Conservation (phyloP, 192 early-diverging fungal species). For the Ambispora gerdemannii region DNA sequence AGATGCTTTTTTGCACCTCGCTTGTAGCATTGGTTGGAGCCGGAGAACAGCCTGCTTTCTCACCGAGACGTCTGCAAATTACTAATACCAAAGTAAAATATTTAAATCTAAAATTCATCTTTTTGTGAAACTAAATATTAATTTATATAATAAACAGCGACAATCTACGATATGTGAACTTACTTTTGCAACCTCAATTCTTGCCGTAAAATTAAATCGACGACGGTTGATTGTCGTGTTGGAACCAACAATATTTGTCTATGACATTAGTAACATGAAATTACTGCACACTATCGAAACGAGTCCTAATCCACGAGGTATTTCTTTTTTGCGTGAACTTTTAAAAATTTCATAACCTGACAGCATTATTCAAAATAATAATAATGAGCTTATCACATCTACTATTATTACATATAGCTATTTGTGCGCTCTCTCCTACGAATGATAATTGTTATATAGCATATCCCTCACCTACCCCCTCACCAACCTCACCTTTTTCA, state of each 20-base stretch:
- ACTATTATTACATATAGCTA: slow-evolving; percentile 46
- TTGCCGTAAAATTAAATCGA: slow-evolving; percentile 95
- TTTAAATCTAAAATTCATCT: background rate
- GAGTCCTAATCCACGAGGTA: slow-evolving; percentile 84
- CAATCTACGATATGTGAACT: slow-evolving; percentile 98
- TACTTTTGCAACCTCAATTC: slow-evolving; percentile 86
- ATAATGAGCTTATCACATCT: slow-evolving; percentile 19
- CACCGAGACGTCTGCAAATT: slow-evolving; percentile 87
- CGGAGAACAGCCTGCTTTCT: slow-evolving; percentile 83
- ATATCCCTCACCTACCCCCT: slow-evolving; percentile 78
- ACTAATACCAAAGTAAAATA: slow-evolving; percentile 89
- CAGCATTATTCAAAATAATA: no score
- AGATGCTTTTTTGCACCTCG: slow-evolving; percentile 98
- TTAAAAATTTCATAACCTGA: slow-evolving; percentile 19
- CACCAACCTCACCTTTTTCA: slow-evolving; percentile 55
- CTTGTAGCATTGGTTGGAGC: slow-evolving; percentile 94
- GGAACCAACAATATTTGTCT: slow-evolving; percentile 94
- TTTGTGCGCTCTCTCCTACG: slow-evolving; percentile 88
- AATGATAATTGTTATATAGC: slow-evolving; percentile 94
- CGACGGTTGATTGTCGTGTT: slow-evolving; percentile 90
- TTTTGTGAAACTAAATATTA: background rate
- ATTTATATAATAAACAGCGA: slow-evolving; percentile 48
- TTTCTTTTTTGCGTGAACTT: background rate
- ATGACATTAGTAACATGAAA: slow-evolving; percentile 99
- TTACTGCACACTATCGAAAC: slow-evolving; percentile 95